Conservation (phyloP, 1,139 yeast species). For the Hansenula sp. region DNA sequence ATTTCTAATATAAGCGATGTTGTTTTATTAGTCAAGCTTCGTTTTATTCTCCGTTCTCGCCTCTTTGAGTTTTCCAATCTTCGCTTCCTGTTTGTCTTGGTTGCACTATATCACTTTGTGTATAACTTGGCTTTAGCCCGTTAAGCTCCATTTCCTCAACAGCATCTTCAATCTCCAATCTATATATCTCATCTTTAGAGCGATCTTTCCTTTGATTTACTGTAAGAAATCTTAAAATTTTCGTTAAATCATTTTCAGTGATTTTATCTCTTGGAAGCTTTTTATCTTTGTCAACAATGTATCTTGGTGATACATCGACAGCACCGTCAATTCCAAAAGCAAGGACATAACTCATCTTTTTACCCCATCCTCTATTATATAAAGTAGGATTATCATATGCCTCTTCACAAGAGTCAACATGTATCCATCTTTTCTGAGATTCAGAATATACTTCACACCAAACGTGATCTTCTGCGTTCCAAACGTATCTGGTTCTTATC, state of each 20-base stretch:
- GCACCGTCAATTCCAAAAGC: conserved; percentile 62
- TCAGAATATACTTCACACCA: conserved; percentile 89
- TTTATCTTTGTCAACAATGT: conserved; percentile 49
- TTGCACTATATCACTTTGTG: conserved; percentile 5
- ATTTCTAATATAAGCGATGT: no score
- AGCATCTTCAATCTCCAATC: conserved; percentile 33
- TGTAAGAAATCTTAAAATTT: conserved; percentile 37
- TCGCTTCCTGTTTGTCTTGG: conserved; percentile 75
- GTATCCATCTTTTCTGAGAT: conserved; percentile 68
- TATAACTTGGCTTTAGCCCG: conserved; percentile 13
- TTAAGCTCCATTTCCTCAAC: conserved; percentile 35
- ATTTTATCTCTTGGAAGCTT: conserved; percentile 47
- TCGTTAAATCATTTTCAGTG: conserved; percentile 36
- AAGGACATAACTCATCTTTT: conserved; percentile 81
- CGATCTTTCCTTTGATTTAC: conserved; percentile 29
- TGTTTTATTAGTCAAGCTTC: no score
- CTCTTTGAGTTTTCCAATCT: conserved; percentile 71
- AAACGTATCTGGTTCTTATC: conserved; percentile 60
- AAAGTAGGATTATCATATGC: conserved; percentile 77
- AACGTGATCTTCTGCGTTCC: conserved; percentile 93
- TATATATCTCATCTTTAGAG: conserved; percentile 29
- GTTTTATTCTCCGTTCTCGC: conserved; percentile 58
- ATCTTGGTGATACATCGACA: conserved; percentile 65
- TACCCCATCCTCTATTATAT: conserved; percentile 87
- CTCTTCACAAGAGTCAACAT: conserved; percentile 85